These are phyloP conservation scores for Clonostachys byssicola DNA, from an alignment of 2,329 filamentous ascomycete genomes.

Conservation along the genomic window DNA sequence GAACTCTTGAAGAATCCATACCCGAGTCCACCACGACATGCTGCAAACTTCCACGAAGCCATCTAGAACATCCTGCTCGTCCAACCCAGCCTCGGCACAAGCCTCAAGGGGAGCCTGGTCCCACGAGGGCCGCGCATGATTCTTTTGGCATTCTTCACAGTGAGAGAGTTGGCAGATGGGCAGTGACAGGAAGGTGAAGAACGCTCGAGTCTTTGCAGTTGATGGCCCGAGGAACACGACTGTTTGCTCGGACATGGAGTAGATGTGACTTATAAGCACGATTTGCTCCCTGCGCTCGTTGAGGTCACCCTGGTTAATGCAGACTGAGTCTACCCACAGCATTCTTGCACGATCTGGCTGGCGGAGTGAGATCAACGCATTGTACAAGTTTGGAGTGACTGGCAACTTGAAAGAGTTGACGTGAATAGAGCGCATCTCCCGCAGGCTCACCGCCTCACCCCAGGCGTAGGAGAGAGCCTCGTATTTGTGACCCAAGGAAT, in stretches of 20 bases:
- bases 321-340: slow-evolving; percentile 15
- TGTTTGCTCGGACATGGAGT: slow-evolving; percentile 4
- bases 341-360: not conserved
- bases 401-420: not conserved
- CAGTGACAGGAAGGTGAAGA: too few relatives aligned
- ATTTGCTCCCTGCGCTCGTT: slow-evolving; percentile 11
- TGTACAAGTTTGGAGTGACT: not conserved
- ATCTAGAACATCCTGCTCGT: slow-evolving; percentile 1
- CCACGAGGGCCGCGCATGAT: not conserved
- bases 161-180: too few relatives aligned
- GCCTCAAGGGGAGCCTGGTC: not conserved
- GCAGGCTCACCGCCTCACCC: not conserved
- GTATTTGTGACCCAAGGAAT: not conserved
- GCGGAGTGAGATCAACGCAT: not conserved
- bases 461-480: slow-evolving; percentile 2
- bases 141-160: too few relatives aligned
- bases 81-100: slow-evolving; percentile 2
- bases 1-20: slow-evolving; percentile 20
- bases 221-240: slow-evolving; percentile 5
- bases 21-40: slow-evolving; percentile 15
- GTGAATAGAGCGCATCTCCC: not conserved
- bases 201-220: too few relatives aligned
- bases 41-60: slow-evolving; percentile 7
- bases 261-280: slow-evolving; percentile 12
- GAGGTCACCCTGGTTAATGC: slow-evolving; percentile 12